Evolutionary conservation across 805 yeast genomes (phyloP).

Genomic region (Candida takata): DNA sequence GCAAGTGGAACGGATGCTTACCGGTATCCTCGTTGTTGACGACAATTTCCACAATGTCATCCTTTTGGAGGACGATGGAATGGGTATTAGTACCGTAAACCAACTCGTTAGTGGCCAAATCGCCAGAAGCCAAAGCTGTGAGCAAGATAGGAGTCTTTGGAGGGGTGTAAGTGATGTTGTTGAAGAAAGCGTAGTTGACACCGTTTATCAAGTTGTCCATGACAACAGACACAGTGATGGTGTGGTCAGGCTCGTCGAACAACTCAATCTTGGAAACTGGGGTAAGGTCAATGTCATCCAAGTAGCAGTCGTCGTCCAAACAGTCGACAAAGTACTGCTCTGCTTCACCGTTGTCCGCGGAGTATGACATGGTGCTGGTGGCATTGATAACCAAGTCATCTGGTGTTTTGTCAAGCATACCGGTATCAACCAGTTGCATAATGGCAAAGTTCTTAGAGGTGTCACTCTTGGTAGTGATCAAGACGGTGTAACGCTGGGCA

Average conservation of each 20-base stretch:
- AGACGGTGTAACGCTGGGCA: constrained; percentile 86
- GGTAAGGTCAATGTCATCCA: constrained; percentile 73
- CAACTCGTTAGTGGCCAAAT: constrained; percentile 41
- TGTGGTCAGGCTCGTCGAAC: constrained; percentile 61
- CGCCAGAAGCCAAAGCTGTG: constrained; percentile 71
- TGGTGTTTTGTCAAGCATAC: constrained; percentile 76
- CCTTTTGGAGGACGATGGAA: constrained; percentile 53
- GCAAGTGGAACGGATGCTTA: constrained; percentile 95
- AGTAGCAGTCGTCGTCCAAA: constrained; percentile 38
- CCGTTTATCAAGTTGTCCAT: constrained; percentile 88
- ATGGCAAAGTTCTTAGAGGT: constrained; percentile 70
- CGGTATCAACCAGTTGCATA: constrained; percentile 72
- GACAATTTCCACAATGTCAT: constrained; percentile 65
- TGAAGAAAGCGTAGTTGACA: constrained; percentile 93
- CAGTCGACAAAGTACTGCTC: constrained; percentile 38
- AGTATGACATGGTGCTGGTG: constrained; percentile 68
- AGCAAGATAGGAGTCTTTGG: constrained; percentile 85
- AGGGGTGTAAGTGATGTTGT: constrained; percentile 66
- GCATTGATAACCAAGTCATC: constrained; percentile 57
- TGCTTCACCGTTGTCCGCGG: constrained; percentile 35
- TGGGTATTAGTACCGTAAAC: constrained; percentile 79
- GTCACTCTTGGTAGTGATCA: constrained; percentile 64
- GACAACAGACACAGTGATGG: constrained; percentile 60
- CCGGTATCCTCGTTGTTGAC: constrained; percentile 87
- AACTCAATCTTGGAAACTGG: constrained; percentile 54